phyloP scores from a whole-genome alignment of 371 early-diverging fungal genomes.

The Entomophthora muscae region DNA sequence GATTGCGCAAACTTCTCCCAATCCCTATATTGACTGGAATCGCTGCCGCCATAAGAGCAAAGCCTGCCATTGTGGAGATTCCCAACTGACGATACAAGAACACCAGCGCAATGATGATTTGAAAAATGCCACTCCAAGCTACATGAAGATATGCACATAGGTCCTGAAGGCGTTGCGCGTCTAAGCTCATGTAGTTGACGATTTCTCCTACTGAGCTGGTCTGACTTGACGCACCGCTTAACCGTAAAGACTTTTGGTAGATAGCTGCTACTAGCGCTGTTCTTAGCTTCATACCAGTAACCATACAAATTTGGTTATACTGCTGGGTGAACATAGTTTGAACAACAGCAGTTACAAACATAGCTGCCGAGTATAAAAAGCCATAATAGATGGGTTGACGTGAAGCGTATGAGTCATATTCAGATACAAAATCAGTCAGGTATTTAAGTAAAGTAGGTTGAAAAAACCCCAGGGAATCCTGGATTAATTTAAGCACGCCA shows the following conservation, averaged over 20 bases:
- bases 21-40: constrained; percentile 50
- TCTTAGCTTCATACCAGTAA: constrained; percentile 55
- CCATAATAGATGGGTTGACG: constrained; percentile 37
- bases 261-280: constrained; percentile 74
- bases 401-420: constrained; percentile 23
- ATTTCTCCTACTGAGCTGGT: constrained; percentile 54
- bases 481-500: constrained; percentile 52
- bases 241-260: constrained; percentile 65
- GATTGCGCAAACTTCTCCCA: constrained; percentile 37
- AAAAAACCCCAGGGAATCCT: constrained; percentile 63
- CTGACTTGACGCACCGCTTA: constrained; percentile 68
- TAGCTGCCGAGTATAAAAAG: constrained; percentile 39
- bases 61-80: constrained; percentile 71
- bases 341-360: constrained; percentile 58
- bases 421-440: constrained; percentile 56
- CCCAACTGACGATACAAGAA: constrained; percentile 63
- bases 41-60: constrained; percentile 56
- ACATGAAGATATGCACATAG: constrained; percentile 56
- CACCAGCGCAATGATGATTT: constrained; percentile 58
- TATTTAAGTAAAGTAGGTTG: constrained; percentile 62
- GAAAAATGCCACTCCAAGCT: constrained; percentile 81
- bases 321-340: constrained; percentile 82
- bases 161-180: constrained; percentile 58
- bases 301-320: constrained; percentile 65
- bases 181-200: constrained; percentile 81